These are phyloP conservation scores for Paraphaeosphaeria sporulosa DNA, from an alignment of 2,329 filamentous ascomycete genomes.

Conservation along the genomic window DNA sequence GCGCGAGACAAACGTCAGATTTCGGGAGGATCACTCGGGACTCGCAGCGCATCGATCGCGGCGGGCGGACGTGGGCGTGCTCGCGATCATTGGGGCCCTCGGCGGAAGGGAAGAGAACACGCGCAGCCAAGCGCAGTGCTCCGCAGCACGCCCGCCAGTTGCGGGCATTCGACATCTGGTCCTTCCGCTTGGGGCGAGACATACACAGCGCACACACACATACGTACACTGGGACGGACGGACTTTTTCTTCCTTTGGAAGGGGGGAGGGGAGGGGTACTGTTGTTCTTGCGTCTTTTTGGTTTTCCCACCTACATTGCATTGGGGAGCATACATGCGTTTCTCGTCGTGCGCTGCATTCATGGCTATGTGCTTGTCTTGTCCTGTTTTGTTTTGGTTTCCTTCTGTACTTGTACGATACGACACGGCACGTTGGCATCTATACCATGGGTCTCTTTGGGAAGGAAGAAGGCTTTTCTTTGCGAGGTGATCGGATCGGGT, in stretches of 20 bases:
- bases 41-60: neutral
- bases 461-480: no score
- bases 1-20: neutral
- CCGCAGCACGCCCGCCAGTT: no score
- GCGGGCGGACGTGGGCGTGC: neutral
- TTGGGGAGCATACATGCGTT: conserved; percentile 9
- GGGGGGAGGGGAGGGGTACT: neutral
- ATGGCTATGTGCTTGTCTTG: neutral
- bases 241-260: no score
- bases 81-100: conserved; percentile 16
- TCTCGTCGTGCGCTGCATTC: conserved; percentile 1
- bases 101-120: conserved; percentile 21
- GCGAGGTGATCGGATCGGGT: no score
- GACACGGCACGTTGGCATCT: no score
- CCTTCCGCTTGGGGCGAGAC: conserved; percentile 14
- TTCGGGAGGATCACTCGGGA: conserved; percentile 1
- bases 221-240: conserved; percentile 4
- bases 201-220: neutral
- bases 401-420: neutral
- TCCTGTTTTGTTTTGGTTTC: neutral
- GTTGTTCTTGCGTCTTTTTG: neutral
- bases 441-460: no score
- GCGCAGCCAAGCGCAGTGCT: conserved; percentile 14
- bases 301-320: neutral
- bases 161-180: conserved; percentile 4